Conservation (phyloP, 257 asterid genomes). For the Knoxia roxburghii region DNA sequence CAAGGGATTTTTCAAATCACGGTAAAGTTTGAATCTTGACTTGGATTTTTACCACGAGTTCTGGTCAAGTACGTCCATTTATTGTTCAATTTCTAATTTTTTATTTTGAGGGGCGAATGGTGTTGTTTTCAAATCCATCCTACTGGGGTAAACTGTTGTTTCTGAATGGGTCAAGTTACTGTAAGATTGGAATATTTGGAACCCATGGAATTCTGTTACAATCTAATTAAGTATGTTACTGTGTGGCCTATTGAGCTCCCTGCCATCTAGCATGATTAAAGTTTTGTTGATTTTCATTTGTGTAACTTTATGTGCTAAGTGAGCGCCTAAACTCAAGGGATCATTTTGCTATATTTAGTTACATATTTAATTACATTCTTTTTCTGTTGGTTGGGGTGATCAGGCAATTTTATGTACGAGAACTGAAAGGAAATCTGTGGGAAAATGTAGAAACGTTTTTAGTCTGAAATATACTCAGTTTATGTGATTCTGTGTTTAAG, state of each 20-base stretch:
- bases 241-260: not conserved
- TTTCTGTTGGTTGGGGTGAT: not conserved
- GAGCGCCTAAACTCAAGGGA: not conserved
- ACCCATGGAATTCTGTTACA: not conserved
- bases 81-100: not conserved
- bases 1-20: slow-evolving; percentile 10
- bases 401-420: not conserved
- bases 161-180: not conserved
- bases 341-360: not conserved
- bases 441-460: not conserved
- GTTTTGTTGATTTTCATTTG: not conserved
- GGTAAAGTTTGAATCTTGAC: slow-evolving; percentile 6
- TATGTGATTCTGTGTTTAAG: not conserved
- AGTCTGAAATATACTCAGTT: not conserved
- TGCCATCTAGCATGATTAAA: slow-evolving; percentile 5
- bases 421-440: not conserved
- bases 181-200: slow-evolving; percentile 5
- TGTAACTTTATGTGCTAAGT: not conserved
- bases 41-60: slow-evolving; percentile 5
- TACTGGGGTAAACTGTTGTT: not conserved
- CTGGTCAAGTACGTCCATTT: not conserved
- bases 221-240: not conserved
- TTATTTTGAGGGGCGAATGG: not conserved
- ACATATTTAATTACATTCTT: not conserved
- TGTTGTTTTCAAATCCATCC: slow-evolving; percentile 4